These are phyloP conservation scores for Trichomonascaceae sp. DNA, from an alignment of 1,139 yeast species.

Conservation along the genomic window DNA sequence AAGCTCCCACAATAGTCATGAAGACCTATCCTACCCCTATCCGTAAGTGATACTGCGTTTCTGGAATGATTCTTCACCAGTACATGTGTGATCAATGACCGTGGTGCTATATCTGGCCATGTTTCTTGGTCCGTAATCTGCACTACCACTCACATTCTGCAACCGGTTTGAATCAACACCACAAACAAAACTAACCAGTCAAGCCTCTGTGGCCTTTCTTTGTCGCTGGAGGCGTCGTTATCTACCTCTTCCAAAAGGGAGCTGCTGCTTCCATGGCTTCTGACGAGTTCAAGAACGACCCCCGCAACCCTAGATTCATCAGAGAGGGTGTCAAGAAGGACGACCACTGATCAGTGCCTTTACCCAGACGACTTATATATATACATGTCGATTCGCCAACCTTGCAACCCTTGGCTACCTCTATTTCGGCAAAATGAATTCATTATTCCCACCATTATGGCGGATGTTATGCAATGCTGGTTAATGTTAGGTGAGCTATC, in stretches of 20 bases:
- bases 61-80: constrained; percentile 1
- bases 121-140: too few species aligned
- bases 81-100: too few species aligned
- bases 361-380: too few species aligned
- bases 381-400: too few species aligned
- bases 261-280: constrained; percentile 41
- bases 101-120: too few species aligned
- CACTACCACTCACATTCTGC: too few species aligned
- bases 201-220: constrained; percentile 62
- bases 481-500: constrained; percentile 2
- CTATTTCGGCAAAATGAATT: too few species aligned
- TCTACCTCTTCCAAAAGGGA: constrained; percentile 43
- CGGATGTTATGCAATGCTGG: too few species aligned
- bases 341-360: constrained; percentile 20
- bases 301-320: constrained; percentile 62
- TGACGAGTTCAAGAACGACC: constrained; percentile 58
- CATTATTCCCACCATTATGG: too few species aligned
- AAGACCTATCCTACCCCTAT: constrained; percentile 34
- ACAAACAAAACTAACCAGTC: constrained; percentile 15
- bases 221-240: constrained; percentile 46
- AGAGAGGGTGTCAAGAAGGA: constrained; percentile 44
- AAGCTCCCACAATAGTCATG: constrained; percentile 8
- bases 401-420: too few species aligned
- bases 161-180: not conserved
- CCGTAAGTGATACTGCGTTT: constrained; percentile 11